phyloP scores from a whole-genome alignment of 768 basidiomycete species.

The Boletus rufocinnamomeus region DNA sequence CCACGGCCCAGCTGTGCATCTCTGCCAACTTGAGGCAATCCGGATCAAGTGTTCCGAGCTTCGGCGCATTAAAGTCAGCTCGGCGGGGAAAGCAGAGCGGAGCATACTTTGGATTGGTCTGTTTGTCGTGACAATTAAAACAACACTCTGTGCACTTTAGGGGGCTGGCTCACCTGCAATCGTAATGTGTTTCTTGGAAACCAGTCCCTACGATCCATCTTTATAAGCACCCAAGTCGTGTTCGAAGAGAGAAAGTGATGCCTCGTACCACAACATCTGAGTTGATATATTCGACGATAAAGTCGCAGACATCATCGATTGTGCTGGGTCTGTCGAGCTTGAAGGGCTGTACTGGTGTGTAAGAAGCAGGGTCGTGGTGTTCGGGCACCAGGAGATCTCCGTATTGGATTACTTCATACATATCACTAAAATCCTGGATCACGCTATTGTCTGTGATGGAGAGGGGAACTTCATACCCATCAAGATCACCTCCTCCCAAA shows the following conservation, averaged over 20 bases:
- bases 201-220: slow-evolving; percentile 52
- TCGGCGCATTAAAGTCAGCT: slow-evolving; percentile 6
- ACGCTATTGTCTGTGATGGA: background rate
- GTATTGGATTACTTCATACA: slow-evolving; percentile 62
- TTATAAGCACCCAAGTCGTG: slow-evolving; percentile 5
- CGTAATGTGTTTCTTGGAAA: slow-evolving; percentile 66
- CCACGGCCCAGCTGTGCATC: slow-evolving; percentile 66
- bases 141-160: background rate
- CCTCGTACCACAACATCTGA: slow-evolving; percentile 71
- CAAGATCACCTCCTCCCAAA: slow-evolving; percentile 77
- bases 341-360: slow-evolving; percentile 41
- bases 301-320: slow-evolving; percentile 74
- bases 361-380: slow-evolving; percentile 52
- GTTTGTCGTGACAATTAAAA: slow-evolving; percentile 1
- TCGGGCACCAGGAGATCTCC: slow-evolving; percentile 55
- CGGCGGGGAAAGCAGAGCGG: background rate
- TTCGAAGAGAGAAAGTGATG: background rate
- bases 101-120: slow-evolving; percentile 71
- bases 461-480: slow-evolving; percentile 50
- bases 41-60: slow-evolving; percentile 64
- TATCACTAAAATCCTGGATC: slow-evolving; percentile 46
- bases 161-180: slow-evolving; percentile 58
- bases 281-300: slow-evolving; percentile 81
- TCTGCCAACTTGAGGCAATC: slow-evolving; percentile 59
- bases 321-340: slow-evolving; percentile 49